Evolutionary conservation across 352 stramenopile genomes (phyloP).

Genomic region (Globisporangium camurandrum): DNA sequence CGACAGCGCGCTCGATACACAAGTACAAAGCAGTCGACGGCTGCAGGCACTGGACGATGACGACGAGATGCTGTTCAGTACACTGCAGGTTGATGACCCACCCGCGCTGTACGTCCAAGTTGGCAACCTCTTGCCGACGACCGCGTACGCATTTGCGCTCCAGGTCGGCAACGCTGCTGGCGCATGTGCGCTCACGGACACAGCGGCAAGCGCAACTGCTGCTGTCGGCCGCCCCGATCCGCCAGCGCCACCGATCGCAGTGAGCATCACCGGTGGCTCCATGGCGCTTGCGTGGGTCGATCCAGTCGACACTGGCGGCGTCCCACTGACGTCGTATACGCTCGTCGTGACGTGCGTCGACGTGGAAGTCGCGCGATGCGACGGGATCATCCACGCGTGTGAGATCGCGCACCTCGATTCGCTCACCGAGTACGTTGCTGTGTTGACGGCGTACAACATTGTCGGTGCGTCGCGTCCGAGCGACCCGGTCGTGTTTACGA

Average conservation of each 20-base stretch:
- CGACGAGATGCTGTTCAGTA: not conserved
- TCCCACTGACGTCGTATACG: constrained; percentile 31
- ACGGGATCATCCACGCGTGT: constrained; percentile 37
- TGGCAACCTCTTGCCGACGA: constrained; percentile 31
- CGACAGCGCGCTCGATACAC: constrained; percentile 2
- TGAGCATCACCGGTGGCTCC: constrained; percentile 27
- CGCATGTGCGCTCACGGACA: constrained; percentile 14
- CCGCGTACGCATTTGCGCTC: constrained; percentile 38
- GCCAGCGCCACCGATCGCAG: constrained; percentile 18
- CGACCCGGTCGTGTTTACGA: constrained; percentile 14
- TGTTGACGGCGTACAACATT: constrained; percentile 27
- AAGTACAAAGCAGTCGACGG: not conserved
- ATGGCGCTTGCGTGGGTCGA: constrained; percentile 31
- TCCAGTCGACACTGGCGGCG: constrained; percentile 42
- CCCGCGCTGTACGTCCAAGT: constrained; percentile 22
- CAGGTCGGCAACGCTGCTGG: constrained; percentile 25
- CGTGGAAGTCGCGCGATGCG: constrained; percentile 21
- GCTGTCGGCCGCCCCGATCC: constrained; percentile 17
- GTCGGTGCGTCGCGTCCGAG: constrained; percentile 27
- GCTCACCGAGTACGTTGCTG: constrained; percentile 33
- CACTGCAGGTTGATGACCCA: not conserved
- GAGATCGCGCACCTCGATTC: constrained; percentile 27
- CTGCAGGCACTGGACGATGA: not conserved
- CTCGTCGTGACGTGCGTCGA: constrained; percentile 17
- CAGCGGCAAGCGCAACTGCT: constrained; percentile 9